Evolutionary conservation across 805 yeast genomes (phyloP), one percentile per base, ranked within the genome.

Genomic region (Sugiyamaella lignohabitans): DNA sequence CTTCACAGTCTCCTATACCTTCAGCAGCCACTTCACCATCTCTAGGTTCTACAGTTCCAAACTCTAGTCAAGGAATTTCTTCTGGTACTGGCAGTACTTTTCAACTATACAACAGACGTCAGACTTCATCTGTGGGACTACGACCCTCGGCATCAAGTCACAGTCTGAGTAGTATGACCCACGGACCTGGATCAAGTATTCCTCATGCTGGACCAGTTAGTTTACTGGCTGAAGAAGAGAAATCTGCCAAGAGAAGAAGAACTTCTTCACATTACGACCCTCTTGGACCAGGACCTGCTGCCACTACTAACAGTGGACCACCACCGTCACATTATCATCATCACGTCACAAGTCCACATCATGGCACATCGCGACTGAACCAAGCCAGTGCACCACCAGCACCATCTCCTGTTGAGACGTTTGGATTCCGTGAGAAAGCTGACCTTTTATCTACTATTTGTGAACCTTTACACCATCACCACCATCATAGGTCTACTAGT

Each of bases 201-300:
- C n/a, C 20, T 11, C n/a, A n/a, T n/a, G n/a, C n/a, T n/a, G n/a
- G n/a, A n/a, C 47, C 47, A 16, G 23, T 47, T 27, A 18, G 36
- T 16, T 29, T 22, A 16, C 43, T 48, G 24, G 23, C 43, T 14
- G 50, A 54, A 44, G 53, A 54, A 34, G 54, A 53, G 18, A 27
- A 24, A 11, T 40, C 43, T 1, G 34, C 40, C 10, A 53, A 53
- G 38, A 43, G 55, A 22, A 48, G 59, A 2, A 49, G 59, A 34
- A 56, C 53, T 3, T 54, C 58, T 17, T 54, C 58, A 10, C 46
- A 53, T 37, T 48, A 54, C 39, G 59, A 56, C 38, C 59, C 59
- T 3, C 37, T 54, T 38, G 30, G 30, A 6, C n/a, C n/a, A n/a
- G n/a, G n/a, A n/a, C n/a, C n/a, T n/a, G n/a, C n/a, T n/a, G n/a